phyloP scores from a whole-genome alignment of 192 early-diverging fungal genomes.

The Chytriomyces hyalinus region DNA sequence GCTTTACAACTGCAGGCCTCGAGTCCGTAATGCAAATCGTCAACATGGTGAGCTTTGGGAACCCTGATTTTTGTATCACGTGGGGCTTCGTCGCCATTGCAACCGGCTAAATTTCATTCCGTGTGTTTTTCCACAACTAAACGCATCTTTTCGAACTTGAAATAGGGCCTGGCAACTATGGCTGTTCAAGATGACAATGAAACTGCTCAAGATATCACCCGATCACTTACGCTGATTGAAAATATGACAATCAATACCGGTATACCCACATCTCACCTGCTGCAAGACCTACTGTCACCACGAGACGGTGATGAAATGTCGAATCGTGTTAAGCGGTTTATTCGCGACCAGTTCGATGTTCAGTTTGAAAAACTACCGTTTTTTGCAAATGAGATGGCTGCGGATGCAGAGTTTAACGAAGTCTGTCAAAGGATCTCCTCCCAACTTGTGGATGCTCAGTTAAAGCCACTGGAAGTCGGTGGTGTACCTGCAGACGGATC shows the following conservation, averaged over 20 bases:
- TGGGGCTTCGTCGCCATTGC: too few relatives aligned
- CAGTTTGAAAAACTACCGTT: conserved; percentile 58
- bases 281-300: conserved; percentile 53
- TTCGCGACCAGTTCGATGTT: conserved; percentile 48
- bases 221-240: conserved; percentile 53
- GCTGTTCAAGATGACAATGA: conserved; percentile 41
- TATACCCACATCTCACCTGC: conserved; percentile 48
- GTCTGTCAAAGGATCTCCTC: conserved; percentile 44
- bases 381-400: conserved; percentile 19
- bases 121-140: too few relatives aligned
- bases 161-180: conserved; percentile 30
- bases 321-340: conserved; percentile 53
- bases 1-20: conserved; percentile 61
- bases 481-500: conserved; percentile 53
- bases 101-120: too few relatives aligned
- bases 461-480: conserved; percentile 50
- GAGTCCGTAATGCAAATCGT: conserved; percentile 64
- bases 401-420: conserved; percentile 40
- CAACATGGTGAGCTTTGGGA: conserved; percentile 49
- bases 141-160: not conserved
- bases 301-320: conserved; percentile 61
- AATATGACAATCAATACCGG: conserved; percentile 64
- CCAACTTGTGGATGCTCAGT: conserved; percentile 39
- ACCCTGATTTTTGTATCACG: too few relatives aligned
- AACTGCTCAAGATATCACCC: conserved; percentile 38